These are phyloP conservation scores for Suillus hirtellus DNA, from an alignment of 768 basidiomycete species.

Conservation along the genomic window DNA sequence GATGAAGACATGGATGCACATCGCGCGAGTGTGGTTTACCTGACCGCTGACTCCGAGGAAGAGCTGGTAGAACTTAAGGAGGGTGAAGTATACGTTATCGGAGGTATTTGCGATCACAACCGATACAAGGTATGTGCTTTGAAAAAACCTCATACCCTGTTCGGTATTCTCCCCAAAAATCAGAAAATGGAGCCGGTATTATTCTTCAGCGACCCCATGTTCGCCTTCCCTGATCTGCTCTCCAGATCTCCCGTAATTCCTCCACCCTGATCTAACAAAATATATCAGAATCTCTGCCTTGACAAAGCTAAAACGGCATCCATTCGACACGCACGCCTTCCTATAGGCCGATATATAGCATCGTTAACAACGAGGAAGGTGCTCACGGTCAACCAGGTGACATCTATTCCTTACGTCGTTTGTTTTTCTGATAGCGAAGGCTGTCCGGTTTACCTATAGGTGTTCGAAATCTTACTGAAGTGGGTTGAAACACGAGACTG, in stretches of 20 bases:
- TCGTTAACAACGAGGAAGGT: conserved; percentile 90
- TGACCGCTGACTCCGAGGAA: conserved; percentile 91
- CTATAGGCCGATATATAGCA: conserved; percentile 89
- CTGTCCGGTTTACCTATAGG: conserved; percentile 33
- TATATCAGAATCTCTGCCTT: conserved; percentile 77
- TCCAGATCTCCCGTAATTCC: conserved; percentile 4
- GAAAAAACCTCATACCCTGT: background rate
- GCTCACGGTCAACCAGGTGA: conserved; percentile 90
- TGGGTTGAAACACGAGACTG: conserved; percentile 88
- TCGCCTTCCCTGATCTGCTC: conserved; percentile 1
- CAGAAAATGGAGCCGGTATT: background rate
- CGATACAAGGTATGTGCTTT: conserved; percentile 76
- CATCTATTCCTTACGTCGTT: conserved; percentile 15
- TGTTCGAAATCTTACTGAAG: conserved; percentile 86
- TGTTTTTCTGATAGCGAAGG: conserved; percentile 5
- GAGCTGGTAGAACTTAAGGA: conserved; percentile 82
- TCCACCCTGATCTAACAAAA: conserved; percentile 19
- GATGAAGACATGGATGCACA: conserved; percentile 20
- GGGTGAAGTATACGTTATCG: conserved; percentile 90
- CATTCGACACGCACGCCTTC: conserved; percentile 85
- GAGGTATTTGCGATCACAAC: conserved; percentile 94
- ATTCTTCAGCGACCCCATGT: background rate
- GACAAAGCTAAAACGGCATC: conserved; percentile 77
- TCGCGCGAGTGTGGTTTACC: conserved; percentile 73
- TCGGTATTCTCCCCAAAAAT: background rate